Conservation (phyloP, 2,329 filamentous ascomycete genomes). For the Ophiocordyceps camponoti-floridani region DNA sequence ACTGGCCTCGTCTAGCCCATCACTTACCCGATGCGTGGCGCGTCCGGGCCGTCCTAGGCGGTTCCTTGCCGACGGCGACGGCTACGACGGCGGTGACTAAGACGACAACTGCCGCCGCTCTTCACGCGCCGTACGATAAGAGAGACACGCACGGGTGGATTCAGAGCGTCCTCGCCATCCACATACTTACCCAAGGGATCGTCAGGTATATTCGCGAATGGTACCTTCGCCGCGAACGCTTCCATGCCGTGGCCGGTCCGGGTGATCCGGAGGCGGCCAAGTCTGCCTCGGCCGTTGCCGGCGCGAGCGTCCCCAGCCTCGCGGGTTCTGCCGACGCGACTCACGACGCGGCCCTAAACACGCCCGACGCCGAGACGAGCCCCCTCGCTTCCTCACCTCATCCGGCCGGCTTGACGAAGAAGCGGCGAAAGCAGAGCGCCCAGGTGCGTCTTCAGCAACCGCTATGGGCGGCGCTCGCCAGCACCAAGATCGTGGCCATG, state of each 20-base stretch:
- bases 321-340: not conserved
- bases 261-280: conserved; percentile 49
- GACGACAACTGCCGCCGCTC: not conserved
- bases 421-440: conserved; percentile 77
- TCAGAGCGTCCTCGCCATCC: conserved; percentile 51
- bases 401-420: conserved; percentile 40
- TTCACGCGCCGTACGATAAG: conserved; percentile 31
- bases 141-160: conserved; percentile 46
- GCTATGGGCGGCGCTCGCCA: conserved; percentile 84
- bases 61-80: conserved; percentile 23
- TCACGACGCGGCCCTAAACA: conserved; percentile 23
- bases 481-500: conserved; percentile 90
- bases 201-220: conserved; percentile 53
- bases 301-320: not conserved
- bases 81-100: not conserved
- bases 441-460: conserved; percentile 82
- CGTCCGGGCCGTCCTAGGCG: conserved; percentile 24
- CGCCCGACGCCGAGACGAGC: conserved; percentile 31
- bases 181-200: conserved; percentile 57
- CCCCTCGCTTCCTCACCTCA: conserved; percentile 14
- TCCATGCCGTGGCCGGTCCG: conserved; percentile 27
- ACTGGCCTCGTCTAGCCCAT: conserved; percentile 27
- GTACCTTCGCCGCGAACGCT: conserved; percentile 43
- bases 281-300: conserved; percentile 4
- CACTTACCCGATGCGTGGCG: conserved; percentile 28